Evolutionary conservation across 2,329 filamentous ascomycete genomes (phyloP), one percentile per base, ranked within the genome.

Genomic region (Arthrobotrys pseudoclavata): DNA sequence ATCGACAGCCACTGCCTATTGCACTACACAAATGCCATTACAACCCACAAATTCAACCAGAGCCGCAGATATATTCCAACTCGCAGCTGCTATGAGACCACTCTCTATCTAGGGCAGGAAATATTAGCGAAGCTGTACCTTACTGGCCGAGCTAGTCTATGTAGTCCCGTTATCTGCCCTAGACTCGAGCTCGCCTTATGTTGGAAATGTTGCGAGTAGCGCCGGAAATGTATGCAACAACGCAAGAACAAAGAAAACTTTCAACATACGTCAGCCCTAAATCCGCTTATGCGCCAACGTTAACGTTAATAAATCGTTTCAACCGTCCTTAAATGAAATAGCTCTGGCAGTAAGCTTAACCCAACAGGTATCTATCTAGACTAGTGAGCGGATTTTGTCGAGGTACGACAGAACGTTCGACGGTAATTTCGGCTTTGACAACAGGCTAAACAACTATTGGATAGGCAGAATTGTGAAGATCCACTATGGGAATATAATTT

Each of bases 101-200:
- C 42, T 20, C 3, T 45, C 42, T 45, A 64, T 57, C 57, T 18
- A 34, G n/a, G n/a, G 40, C 31, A 29, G 37, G 29, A 55, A 12
- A 50, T 2, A 61, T 72, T 72, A 72, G 69, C 61, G 61, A 67
- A 67, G 47, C 42, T 50, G 40, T 61, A 40, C 61, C 57, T 63
- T 48, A 22, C 37, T 72, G 60, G 55, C 50, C 47, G 48, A 50
- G 5, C 10, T 67, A 50, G 61, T 52, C 69, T 31, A 60, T 57
- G 48, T 24, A 47, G 37, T 6, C 9, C 45, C 18, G 31, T 67
- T 45, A 15, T 42, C 40, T 61, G 13, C 37, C 6, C 18, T 18
- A 4, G 20, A 10, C 15, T 40, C 37, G n/a, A n/a, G 31, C 31
- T 34, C 31, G 3, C 7, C 7, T 34, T 34, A n/a, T 10, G 31